phyloP scores from a whole-genome alignment of 371 early-diverging fungal genomes.

The Rhizopus microsporus region DNA sequence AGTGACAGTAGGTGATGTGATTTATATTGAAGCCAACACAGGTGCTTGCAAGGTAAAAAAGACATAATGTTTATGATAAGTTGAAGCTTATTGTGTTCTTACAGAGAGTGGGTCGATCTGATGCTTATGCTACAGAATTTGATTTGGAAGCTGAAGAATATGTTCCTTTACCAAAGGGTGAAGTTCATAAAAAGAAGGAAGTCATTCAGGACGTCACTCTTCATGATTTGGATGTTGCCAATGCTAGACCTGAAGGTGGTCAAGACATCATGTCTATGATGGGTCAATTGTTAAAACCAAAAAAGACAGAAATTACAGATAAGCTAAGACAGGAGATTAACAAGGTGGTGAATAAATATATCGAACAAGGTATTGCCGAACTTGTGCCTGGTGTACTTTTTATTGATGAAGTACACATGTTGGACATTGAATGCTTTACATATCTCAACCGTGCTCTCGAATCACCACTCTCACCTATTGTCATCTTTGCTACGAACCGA shows the following conservation, averaged over 20 bases:
- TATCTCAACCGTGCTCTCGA: conserved; percentile 98
- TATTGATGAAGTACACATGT: conserved; percentile 98
- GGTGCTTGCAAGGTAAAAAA: conserved; percentile 89
- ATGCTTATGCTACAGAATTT: conserved; percentile 94
- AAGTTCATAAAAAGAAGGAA: conserved; percentile 98
- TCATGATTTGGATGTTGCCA: conserved; percentile 99
- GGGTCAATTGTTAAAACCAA: conserved; percentile 95
- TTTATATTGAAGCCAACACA: conserved; percentile 97
- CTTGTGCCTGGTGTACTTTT: conserved; percentile 97
- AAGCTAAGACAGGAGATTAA: conserved; percentile 98
- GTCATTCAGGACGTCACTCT: conserved; percentile 97
- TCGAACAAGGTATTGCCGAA: conserved; percentile 98
- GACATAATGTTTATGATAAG: neutral
- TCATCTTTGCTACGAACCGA: conserved; percentile 97
- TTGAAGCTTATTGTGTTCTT: neutral
- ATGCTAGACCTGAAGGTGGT: conserved; percentile 94
- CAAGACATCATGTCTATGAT: conserved; percentile 98
- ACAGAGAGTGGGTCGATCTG: conserved; percentile 94
- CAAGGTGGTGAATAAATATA: conserved; percentile 98
- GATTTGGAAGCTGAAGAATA: conserved; percentile 97
- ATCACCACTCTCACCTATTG: conserved; percentile 93
- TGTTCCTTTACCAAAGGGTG: conserved; percentile 98
- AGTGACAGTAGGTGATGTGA: conserved; percentile 96
- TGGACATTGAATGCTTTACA: conserved; percentile 98
- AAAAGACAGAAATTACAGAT: conserved; percentile 97